Evolutionary conservation across 108 stramenopile species (phyloP), one percentile per base, ranked within the genome.

Genomic region (Chaetoceros tenuissimus): DNA sequence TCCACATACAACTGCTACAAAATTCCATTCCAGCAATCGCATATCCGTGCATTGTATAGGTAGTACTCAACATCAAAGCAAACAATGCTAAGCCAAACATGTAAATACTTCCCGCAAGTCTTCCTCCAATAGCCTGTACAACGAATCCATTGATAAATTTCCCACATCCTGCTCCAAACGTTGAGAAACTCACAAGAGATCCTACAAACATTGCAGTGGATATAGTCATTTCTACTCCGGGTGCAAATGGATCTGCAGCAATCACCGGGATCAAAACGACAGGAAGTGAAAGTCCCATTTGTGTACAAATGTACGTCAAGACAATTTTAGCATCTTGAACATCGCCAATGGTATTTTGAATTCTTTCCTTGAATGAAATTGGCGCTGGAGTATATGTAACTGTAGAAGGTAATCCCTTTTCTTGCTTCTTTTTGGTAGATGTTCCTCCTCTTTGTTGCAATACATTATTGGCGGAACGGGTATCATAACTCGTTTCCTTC

Each of bases 101-200:
- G 40, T 77, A 72, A n/a, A 56, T 25, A 18, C 43, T 49, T 22
- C 31, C 48, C 2, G 71, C 19, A 24, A 43, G 57, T 3, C 55
- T 63, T 46, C 68, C 72, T 0, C 77, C 77, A 3, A 73, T 19
- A 3, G 19, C n/a, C 57, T 78, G 68, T 25, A 64, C 66, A 5
- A 79, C 77, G 65, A 73, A 71, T 23, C 77, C 77, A 49, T 74
- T 79, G 55, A 74, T 55, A 2, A 79, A 27, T 28, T 79, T 79
- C 18, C 77, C 77, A 24, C 67, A 24, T 28, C 26, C 69, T 5
- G 60, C 69, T 28, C 77, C 73, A 3, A 79, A 31, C 3, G 61
- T 28, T 23, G 62, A 28, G 5, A 57, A 30, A 19, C 61, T 46
- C 1, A 61, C 56, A 13, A 34, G 24, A 0, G 53, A n/a, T 10